Conservation (phyloP, 78 protist species). For the Dictyostelium discoideum region dicty_2.7 NC_007088.5:5246501-5247000, state of each 20-base stretch:
- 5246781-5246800: background rate
- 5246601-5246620: constrained; percentile 7
- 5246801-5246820: constrained; percentile 58
- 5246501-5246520: background rate
- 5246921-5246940: background rate
- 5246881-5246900: background rate
- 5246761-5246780: constrained; percentile 13
- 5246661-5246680: constrained; percentile 28
- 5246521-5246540: background rate
- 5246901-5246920: constrained; percentile 21
- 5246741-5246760: background rate
- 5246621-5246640: background rate
- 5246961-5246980: constrained; percentile 40
- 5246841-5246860: constrained; percentile 33
- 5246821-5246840: constrained; percentile 59
- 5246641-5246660: constrained; percentile 60
- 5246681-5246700: constrained; percentile 4
- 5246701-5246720: constrained; percentile 13
- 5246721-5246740: background rate
- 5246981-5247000: constrained; percentile 1
- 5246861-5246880: constrained; percentile 48
- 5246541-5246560: background rate
- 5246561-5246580: background rate
- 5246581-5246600: constrained; percentile 5
- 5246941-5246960: constrained; percentile 7